Evolutionary conservation across 306 rosid genomes (phyloP).

Genomic region (Malus orientalis): DNA sequence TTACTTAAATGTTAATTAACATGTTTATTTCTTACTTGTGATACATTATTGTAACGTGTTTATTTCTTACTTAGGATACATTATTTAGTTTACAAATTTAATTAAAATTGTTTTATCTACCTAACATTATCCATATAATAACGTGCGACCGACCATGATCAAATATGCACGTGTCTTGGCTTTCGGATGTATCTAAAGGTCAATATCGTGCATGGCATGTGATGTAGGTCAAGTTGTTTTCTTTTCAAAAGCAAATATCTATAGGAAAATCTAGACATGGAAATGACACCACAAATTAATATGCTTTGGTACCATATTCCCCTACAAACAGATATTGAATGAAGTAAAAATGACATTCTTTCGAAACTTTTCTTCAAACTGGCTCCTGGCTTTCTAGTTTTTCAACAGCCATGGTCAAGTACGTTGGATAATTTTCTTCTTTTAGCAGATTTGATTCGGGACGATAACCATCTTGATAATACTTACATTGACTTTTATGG

Average conservation of each 20-base stretch:
- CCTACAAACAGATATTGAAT: background rate
- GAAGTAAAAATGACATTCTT: background rate
- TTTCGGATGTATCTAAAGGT: background rate
- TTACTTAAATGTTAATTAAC: too few relatives aligned
- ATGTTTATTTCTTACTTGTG: too few relatives aligned
- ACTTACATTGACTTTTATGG: too few relatives aligned
- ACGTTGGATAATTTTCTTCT: background rate
- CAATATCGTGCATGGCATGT: background rate
- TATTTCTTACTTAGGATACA: too few relatives aligned
- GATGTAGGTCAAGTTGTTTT: background rate
- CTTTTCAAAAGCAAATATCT: background rate
- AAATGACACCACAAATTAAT: background rate
- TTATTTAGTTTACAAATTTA: accelerated
- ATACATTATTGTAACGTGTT: too few relatives aligned
- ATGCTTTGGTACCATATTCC: background rate
- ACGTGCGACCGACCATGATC: too few relatives aligned
- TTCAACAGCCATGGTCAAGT: background rate
- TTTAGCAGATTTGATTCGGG: background rate
- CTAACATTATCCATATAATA: background rate
- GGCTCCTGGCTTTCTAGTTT: background rate
- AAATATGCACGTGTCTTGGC: background rate
- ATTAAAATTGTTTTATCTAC: too few relatives aligned
- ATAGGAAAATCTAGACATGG: background rate
- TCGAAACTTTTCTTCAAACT: background rate
- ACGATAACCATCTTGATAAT: background rate